A percentile compares a stretch with the other conserved stretches of the same genome.
phyloP scores from a whole-genome alignment of 768 basidiomycete genomes.

The Trametes cinnabarina region DNA sequence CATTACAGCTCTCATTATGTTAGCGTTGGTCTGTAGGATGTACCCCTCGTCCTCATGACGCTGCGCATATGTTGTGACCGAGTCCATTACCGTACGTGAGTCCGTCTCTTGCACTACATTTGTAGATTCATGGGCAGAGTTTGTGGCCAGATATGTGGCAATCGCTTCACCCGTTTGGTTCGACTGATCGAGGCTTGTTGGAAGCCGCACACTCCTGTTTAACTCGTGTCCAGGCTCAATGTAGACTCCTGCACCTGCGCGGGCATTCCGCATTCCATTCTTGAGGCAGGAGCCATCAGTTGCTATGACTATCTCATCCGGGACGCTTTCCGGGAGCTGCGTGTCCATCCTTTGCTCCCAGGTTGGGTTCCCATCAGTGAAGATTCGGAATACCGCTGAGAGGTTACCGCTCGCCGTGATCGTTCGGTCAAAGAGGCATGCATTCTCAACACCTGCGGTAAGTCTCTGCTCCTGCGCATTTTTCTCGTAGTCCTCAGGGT shows the following conservation, averaged over 20 bases:
- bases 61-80: conserved; percentile 5
- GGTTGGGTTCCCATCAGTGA: background rate
- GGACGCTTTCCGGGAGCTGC: background rate
- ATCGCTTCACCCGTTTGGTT: background rate
- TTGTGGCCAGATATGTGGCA: background rate
- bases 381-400: background rate
- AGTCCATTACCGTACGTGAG: conserved; percentile 21
- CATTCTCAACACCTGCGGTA: no score
- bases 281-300: conserved; percentile 1
- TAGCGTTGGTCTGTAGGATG: conserved; percentile 22
- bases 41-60: conserved; percentile 31
- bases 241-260: conserved; percentile 2
- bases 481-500: no score
- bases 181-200: background rate
- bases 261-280: background rate
- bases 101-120: conserved; percentile 20
- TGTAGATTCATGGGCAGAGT: no score
- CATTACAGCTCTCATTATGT: background rate
- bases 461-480: no score
- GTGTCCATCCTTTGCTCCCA: background rate
- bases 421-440: no score
- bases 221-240: background rate
- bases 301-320: background rate
- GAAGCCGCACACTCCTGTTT: background rate
- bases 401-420: background rate